Evolutionary conservation across 2,329 filamentous ascomycete species (phyloP), one percentile per base, ranked within the genome.

Genomic region (Alternaria brassicicola): DNA sequence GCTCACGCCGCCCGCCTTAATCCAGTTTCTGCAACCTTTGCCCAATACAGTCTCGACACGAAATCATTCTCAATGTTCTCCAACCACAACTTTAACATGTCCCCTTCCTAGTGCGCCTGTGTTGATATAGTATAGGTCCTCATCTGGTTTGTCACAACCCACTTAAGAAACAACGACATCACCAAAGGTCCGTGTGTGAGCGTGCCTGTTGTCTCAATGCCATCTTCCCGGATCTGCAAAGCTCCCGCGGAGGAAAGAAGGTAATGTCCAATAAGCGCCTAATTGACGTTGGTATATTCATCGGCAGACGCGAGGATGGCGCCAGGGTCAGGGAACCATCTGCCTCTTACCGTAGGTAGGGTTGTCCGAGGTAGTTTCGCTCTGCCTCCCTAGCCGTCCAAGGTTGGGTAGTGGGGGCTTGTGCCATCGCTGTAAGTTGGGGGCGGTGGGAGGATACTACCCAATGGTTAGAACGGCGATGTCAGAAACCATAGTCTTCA

Each of bases 111-210:
- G 9, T 26, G 26, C 13, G 46, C 51, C 8, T 36, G 35, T 46
- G 38, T 33, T 9, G 54, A 49, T 19, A 63, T 35, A 26, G 53
- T 43, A 38, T 65, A 68, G 48, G 67, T 64, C 28, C 66, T 51
- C 36, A 17, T 52, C 47, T 64, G 64, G 17, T 50, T 59, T 13
- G 46, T 55, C 6, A 48, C 57, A 5, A 54, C 33, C 62, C 48
- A 59, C 23, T 39, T 57, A 30, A 63, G 61, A 12, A 36, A 19
- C n/a, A 35, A 54, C 23, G 66, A 53, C 35, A 61, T 57, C 6
- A 41, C 28, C 19, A 69, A 30, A 19, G 66, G 66, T 0, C 64
- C 66, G 61, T 69, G 66, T 4, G 45, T 62, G n/a, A 69, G 10
- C 13, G 43, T 60, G 2, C 66, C 66, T 6, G 30, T 38, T 12